Conservation (phyloP, 495 filamentous ascomycete species). For the Penicillium psychrofluorescens region DNA sequence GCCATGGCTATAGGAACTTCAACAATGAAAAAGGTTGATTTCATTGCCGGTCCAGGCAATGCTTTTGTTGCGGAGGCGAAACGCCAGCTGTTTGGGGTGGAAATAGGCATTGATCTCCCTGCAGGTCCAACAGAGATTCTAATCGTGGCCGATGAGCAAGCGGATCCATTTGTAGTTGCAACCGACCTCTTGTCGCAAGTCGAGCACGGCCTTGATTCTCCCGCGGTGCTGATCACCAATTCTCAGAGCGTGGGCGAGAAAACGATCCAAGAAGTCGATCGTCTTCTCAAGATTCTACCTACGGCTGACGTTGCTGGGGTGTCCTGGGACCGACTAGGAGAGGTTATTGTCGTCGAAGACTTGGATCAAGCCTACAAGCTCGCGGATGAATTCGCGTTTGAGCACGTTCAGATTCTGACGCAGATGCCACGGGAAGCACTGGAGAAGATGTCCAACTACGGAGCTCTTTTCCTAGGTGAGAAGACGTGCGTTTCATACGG, state of each 20-base stretch:
- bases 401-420: conserved; percentile 50
- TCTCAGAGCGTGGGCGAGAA: conserved; percentile 31
- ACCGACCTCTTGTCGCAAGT: conserved; percentile 46
- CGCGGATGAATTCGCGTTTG: conserved; percentile 43
- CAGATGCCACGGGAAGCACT: conserved; percentile 38
- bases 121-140: conserved; percentile 50
- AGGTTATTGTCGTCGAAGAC: conserved; percentile 36
- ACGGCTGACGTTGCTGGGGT: conserved; percentile 36
- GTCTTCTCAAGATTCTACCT: conserved; percentile 31
- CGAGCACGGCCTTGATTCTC: conserved; percentile 47
- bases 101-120: conserved; percentile 46
- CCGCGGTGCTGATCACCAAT: conserved; percentile 41
- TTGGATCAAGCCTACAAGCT: conserved; percentile 42
- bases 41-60: conserved; percentile 49
- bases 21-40: conserved; percentile 45
- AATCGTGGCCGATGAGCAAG: conserved; percentile 42
- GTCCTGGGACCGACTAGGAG: conserved; percentile 41
- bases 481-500: conserved; percentile 48
- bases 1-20: conserved; percentile 82
- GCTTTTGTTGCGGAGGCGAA: conserved; percentile 50
- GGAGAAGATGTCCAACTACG: conserved; percentile 45
- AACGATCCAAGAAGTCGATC: conserved; percentile 30
- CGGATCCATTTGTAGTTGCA: conserved; percentile 44
- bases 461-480: conserved; percentile 45
- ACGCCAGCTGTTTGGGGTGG: conserved; percentile 44